These are phyloP conservation scores for Przewalskia tangutica DNA, from an alignment of 257 asterid genomes.

Conservation along the genomic window DNA sequence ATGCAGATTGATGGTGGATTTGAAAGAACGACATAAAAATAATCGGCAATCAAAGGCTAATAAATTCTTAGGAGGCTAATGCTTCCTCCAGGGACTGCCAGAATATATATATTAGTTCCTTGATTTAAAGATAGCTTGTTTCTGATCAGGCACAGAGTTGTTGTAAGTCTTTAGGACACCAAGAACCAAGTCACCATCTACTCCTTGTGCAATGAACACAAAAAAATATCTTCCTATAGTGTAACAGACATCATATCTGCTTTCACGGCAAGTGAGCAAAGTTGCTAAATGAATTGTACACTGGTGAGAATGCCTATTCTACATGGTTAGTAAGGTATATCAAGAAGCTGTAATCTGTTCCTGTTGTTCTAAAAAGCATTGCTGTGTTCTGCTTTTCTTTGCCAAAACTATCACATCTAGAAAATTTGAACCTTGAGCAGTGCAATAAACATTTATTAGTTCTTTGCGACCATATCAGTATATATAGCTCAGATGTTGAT, in stretches of 20 bases:
- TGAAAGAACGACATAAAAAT: constrained; percentile 40
- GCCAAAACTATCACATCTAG: neutral
- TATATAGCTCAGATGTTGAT: no score
- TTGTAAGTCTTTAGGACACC: neutral
- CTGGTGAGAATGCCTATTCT: neutral
- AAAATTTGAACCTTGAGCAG: neutral
- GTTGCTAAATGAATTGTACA: neutral
- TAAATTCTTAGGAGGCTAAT: constrained; percentile 3
- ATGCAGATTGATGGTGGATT: constrained; percentile 90
- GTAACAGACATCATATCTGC: neutral
- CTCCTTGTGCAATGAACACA: neutral
- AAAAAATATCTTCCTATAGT: neutral
- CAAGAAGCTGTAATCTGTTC: neutral
- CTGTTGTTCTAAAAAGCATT: neutral
- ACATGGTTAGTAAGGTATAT: neutral
- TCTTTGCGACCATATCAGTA: neutral
- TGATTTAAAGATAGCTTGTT: constrained; percentile 3
- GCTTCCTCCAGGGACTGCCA: neutral
- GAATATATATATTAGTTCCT: neutral
- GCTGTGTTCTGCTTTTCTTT: neutral
- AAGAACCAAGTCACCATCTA: neutral
- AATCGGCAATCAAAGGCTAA: neutral
- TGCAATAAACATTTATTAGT: neutral
- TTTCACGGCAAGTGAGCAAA: neutral
- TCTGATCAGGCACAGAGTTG: neutral